Base-by-base conservation (phyloP, 768 basidiomycete species). In the Lepiota brunneoincarnata region DNA sequence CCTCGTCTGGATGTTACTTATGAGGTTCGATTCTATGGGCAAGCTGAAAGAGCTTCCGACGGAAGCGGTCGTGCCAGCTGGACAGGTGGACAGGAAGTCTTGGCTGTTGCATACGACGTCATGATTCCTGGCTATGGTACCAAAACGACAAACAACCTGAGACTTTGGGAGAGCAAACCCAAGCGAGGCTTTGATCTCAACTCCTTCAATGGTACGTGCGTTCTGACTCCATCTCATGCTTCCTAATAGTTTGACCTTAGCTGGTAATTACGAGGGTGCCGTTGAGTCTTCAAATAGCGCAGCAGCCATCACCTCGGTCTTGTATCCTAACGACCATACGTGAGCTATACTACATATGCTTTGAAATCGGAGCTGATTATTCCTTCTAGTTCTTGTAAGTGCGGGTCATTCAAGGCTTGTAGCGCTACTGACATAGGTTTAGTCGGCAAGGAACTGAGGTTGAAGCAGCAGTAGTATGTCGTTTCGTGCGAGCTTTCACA, bases 281-380 rank as follows among this genome's bases (percentile, higher is more conserved):
- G 89, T 98, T 21, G 87, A 89, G 61, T 80, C 91, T 0, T 90
- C 88, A 31, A 93, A 94, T 69, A 87, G 87, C 59, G 97, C 97
- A 10, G 89, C 86, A 54, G 92, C 91, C 34, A 97, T 99, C 66
- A 98, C 95, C 3, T 85, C 91, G 7, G 96, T 98, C 6, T 76
- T 98, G 28, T 98, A 99, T 72, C 97, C 96, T 23, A 96, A 97
- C 66, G 96, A 98, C 66, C 89, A 93, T 62, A 90, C 86, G 69
- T 77, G 65, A 67, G 75, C 77, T 45, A 14, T 39, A 31, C 15
- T 56, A 50, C 24, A 6, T 36, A n/a, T 42, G 40, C 21, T 1
- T 36, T 18, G 18, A 6, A 46, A 35, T 56, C 35, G 44, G 23
- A 59, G 55, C 49, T n/a, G 18, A 34, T 21, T 15, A 40, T 18